Base-by-base conservation (phyloP, 1,284 basidiomycete species). In the Cutaneotrichosporon dermatis region DNA sequence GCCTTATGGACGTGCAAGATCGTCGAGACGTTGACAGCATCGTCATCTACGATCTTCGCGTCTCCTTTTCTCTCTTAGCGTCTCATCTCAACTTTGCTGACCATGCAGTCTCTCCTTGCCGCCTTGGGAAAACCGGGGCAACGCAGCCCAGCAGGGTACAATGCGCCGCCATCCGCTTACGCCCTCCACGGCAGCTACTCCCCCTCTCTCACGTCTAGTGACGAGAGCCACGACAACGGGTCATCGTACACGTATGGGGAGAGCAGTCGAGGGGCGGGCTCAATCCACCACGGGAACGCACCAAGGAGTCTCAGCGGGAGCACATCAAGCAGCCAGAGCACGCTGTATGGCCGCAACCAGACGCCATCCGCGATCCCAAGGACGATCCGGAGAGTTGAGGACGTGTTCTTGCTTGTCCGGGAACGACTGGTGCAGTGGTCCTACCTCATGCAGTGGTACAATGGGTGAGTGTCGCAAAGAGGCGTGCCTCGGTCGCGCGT, bases 401-500 rank as follows among this genome's bases (percentile, higher is more conserved):
- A 76, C 59, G 66, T 75, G 37, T 70, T 71, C 52, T 60, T 57
- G 16, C 61, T 76, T 9, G 69, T 70, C 33, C 70, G 64, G 52
- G 75, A 74, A 15, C 59, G 75, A 16, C 61, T 76, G 51, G 63
- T 73, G 42, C 60, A 64, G 44, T 76, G 75, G 75, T 71, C 68
- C 44, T 76, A 74, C 55, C 67, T 76, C 64, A 70, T 72, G 67
- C 71, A 74, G 65, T 76, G 74, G 70, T 76, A 76, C 65, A 66
- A 71, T 34, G 75, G 73, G 75, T 76, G 55, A 61, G 72, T 67
- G n/a, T n/a, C n/a, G n/a, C n/a, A n/a, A n/a, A n/a, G n/a, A n/a
- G n/a, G n/a, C n/a, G n/a, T n/a, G n/a, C n/a, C n/a, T n/a, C n/a
- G n/a, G n/a, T n/a, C n/a, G n/a, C n/a, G n/a, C n/a, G n/a, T n/a